These are phyloP conservation scores for Podaxis mareebaensis DNA, from an alignment of 768 basidiomycete species.

Conservation along the genomic window DNA sequence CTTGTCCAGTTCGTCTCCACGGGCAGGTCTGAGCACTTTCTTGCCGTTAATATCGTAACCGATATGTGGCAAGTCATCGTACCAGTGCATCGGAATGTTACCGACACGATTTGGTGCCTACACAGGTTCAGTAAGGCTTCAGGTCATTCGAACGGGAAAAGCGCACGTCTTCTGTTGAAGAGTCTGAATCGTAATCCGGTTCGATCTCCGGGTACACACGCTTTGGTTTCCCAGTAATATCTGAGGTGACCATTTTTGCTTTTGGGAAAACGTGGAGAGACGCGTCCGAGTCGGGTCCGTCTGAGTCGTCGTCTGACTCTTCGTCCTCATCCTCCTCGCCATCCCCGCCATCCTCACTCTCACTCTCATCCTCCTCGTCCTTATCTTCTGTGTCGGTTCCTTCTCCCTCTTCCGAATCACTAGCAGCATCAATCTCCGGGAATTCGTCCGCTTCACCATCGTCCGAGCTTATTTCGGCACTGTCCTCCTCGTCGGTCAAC, in stretches of 20 bases:
- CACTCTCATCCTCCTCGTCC: slow-evolving; percentile 39
- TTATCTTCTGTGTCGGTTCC: slow-evolving; percentile 33
- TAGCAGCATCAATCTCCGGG: slow-evolving; percentile 62
- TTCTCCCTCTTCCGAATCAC: slow-evolving; percentile 50
- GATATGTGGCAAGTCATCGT: slow-evolving; percentile 98
- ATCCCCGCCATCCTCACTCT: slow-evolving; percentile 37
- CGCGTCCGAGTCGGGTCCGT: slow-evolving; percentile 41
- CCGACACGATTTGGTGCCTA: slow-evolving; percentile 96
- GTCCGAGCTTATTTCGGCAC: slow-evolving; percentile 46
- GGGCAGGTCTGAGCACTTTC: slow-evolving; percentile 89
- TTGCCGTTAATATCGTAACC: slow-evolving; percentile 97
- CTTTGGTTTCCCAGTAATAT: slow-evolving; percentile 84
- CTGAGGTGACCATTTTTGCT: slow-evolving; percentile 68
- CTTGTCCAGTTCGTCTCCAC: slow-evolving; percentile 96
- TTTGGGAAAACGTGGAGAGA: slow-evolving; percentile 60
- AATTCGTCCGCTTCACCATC: slow-evolving; percentile 71
- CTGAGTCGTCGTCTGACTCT: slow-evolving; percentile 42
- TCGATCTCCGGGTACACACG: slow-evolving; percentile 86
- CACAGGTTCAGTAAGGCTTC: not conserved
- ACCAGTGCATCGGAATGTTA: slow-evolving; percentile 96
- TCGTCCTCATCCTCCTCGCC: slow-evolving; percentile 37
- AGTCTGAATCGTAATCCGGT: slow-evolving; percentile 89
- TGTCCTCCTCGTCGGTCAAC: slow-evolving; percentile 71
- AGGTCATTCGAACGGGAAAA: not conserved
- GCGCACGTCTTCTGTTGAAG: slow-evolving; percentile 88